Conservation (phyloP, 345 rosid genomes). For the Lumnitzera littorea region DNA sequence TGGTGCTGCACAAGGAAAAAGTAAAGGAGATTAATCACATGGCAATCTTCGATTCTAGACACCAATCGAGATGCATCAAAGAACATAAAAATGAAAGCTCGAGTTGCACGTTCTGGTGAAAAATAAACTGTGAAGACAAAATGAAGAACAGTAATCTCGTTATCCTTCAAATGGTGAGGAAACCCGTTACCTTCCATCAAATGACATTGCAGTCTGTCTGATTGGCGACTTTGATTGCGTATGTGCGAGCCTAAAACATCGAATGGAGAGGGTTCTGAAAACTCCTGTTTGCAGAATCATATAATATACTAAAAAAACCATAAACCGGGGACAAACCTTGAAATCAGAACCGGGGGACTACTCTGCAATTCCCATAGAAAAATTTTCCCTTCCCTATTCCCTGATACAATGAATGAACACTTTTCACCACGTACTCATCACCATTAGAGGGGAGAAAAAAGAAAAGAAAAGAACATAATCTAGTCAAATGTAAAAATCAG, state of each 20-base stretch:
- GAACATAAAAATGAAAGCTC: too few relatives aligned
- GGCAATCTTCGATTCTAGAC: too few relatives aligned
- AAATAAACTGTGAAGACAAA: too few relatives aligned
- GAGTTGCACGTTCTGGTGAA: too few relatives aligned
- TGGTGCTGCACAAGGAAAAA: constrained; percentile 52
- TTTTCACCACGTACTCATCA: not conserved
- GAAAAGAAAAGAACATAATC: not conserved
- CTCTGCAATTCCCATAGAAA: constrained; percentile 90
- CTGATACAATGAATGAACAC: constrained; percentile 27
- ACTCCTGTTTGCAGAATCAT: not conserved
- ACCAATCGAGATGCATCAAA: too few relatives aligned
- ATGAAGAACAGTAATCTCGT: not conserved
- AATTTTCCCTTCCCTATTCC: constrained; percentile 93
- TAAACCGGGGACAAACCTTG: constrained; percentile 39
- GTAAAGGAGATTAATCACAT: not conserved
- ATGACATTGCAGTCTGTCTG: constrained; percentile 94
- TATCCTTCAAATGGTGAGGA: not conserved
- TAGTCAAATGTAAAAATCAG: too few relatives aligned
- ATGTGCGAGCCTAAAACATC: constrained; percentile 54
- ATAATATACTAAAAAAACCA: not conserved
- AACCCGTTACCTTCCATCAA: constrained; percentile 61
- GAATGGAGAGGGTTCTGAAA: constrained; percentile 1
- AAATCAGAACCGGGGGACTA: constrained; percentile 89
- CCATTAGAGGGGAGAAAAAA: too few relatives aligned
- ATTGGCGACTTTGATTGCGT: constrained; percentile 69